Evolutionary conservation across 2,329 filamentous ascomycete genomes (phyloP).

Genomic region (Exophiala phaeomuriformis): DNA sequence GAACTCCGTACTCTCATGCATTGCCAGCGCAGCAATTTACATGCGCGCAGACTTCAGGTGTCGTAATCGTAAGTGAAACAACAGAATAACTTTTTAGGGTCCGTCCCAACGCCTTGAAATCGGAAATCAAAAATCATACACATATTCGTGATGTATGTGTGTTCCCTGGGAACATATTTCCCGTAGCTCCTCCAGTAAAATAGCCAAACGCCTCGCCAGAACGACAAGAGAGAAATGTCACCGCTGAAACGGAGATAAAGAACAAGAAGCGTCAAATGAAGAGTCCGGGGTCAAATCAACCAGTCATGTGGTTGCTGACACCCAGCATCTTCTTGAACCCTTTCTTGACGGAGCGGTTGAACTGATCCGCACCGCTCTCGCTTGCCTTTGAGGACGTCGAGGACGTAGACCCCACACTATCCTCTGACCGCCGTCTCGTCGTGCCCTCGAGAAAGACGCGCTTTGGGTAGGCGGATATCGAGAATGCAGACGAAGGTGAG

Average conservation of each 20-base stretch:
- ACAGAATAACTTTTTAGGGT: no score
- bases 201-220: slow-evolving; percentile 13
- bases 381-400: slow-evolving; percentile 13
- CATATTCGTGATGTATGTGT: no score
- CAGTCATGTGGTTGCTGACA: slow-evolving; percentile 9
- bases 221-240: not conserved
- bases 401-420: slow-evolving; percentile 8
- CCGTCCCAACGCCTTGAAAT: no score
- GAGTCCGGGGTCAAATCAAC: not conserved
- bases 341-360: slow-evolving; percentile 25
- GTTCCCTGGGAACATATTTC: no score
- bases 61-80: no score
- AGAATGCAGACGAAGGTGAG: not conserved
- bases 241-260: not conserved
- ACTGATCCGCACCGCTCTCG: slow-evolving; percentile 24
- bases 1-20: no score
- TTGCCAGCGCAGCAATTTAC: no score
- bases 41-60: no score
- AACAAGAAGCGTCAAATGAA: not conserved
- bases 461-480: not conserved
- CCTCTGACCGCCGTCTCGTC: slow-evolving; percentile 10
- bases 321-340: slow-evolving; percentile 25
- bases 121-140: no score
- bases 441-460: not conserved
- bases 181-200: not conserved